Conservation (phyloP, 2,329 filamentous ascomycete species). For the Colletotrichum abscissum region DNA sequence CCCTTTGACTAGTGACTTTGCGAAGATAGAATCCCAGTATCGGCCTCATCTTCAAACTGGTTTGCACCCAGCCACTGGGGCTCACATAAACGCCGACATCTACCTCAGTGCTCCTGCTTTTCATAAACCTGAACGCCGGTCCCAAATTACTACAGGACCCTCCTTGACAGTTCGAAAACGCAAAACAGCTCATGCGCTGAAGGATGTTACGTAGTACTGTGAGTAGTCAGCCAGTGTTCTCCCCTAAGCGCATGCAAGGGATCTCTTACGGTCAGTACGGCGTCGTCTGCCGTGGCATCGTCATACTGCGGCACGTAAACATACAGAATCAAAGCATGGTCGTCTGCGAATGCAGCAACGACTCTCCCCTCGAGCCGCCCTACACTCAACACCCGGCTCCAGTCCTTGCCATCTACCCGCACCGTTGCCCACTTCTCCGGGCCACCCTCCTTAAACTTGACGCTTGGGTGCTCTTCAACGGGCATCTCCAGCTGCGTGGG, state of each 20-base stretch:
- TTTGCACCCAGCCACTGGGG: background rate
- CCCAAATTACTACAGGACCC: background rate
- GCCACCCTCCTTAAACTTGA: slow-evolving; percentile 79
- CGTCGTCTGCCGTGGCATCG: slow-evolving; percentile 73
- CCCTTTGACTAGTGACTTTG: background rate
- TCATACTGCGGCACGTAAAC: slow-evolving; percentile 82
- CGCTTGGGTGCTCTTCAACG: slow-evolving; percentile 84
- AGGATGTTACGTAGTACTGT: slow-evolving; percentile 53
- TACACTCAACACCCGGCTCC: slow-evolving; percentile 93
- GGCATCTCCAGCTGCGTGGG: slow-evolving; percentile 78
- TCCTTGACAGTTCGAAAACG: background rate
- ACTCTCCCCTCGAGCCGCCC: slow-evolving; percentile 89
- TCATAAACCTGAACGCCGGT: background rate
- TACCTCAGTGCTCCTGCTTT: background rate
- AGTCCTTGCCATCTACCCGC: slow-evolving; percentile 91
- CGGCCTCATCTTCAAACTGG: background rate
- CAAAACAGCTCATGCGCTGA: slow-evolving; percentile 43
- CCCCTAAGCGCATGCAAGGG: background rate
- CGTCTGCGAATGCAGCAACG: slow-evolving; percentile 89
- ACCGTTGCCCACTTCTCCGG: slow-evolving; percentile 91
- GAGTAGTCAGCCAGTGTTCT: slow-evolving; percentile 7
- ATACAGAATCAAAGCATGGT: slow-evolving; percentile 84
- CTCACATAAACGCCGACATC: background rate
- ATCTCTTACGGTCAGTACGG: slow-evolving; percentile 76
- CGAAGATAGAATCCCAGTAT: background rate